phyloP scores from a whole-genome alignment of 1,139 yeast species.

The Scheffersomyces segobiensis region DNA sequence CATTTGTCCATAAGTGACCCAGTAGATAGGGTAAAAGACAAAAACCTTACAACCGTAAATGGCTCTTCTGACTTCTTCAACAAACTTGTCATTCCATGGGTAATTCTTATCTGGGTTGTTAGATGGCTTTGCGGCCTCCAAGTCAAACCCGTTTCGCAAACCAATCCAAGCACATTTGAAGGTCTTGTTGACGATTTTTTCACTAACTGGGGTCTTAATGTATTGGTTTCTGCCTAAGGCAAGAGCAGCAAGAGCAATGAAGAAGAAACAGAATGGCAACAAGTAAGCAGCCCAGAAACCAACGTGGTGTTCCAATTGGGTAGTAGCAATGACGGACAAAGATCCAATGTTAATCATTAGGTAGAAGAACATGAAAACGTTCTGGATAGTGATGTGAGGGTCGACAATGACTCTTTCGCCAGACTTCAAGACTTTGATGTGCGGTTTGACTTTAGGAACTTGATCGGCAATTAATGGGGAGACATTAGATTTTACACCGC shows the following conservation, averaged over 20 bases:
- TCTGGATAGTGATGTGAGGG: constrained; percentile 43
- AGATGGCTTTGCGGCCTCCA: constrained; percentile 19
- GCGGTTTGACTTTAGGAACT: constrained; percentile 33
- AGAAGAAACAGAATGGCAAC: constrained; percentile 20
- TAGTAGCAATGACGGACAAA: constrained; percentile 43
- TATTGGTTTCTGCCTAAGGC: constrained; percentile 17
- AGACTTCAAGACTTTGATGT: constrained; percentile 31
- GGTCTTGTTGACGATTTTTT: constrained; percentile 17
- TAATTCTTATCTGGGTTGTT: constrained; percentile 12
- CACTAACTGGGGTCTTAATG: constrained; percentile 19
- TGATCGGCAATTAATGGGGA: constrained; percentile 23
- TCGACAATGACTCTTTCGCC: constrained; percentile 44
- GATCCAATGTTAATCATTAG: constrained; percentile 45
- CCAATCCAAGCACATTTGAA: constrained; percentile 16
- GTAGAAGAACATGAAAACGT: constrained; percentile 44
- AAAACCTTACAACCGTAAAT: constrained; percentile 21
- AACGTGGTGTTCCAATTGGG: constrained; percentile 36
- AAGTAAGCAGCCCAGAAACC: constrained; percentile 47
- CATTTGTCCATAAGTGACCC: constrained; percentile 23
- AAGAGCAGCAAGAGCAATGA: constrained; percentile 15
- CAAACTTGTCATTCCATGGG: constrained; percentile 20
- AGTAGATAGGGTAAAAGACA: constrained; percentile 20
- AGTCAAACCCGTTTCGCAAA: constrained; percentile 15
- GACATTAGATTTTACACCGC: constrained; percentile 21
- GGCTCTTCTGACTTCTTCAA: constrained; percentile 18